These are phyloP conservation scores for Leccinum ochraceum DNA, from an alignment of 768 basidiomycete species.

Conservation along the genomic window DNA sequence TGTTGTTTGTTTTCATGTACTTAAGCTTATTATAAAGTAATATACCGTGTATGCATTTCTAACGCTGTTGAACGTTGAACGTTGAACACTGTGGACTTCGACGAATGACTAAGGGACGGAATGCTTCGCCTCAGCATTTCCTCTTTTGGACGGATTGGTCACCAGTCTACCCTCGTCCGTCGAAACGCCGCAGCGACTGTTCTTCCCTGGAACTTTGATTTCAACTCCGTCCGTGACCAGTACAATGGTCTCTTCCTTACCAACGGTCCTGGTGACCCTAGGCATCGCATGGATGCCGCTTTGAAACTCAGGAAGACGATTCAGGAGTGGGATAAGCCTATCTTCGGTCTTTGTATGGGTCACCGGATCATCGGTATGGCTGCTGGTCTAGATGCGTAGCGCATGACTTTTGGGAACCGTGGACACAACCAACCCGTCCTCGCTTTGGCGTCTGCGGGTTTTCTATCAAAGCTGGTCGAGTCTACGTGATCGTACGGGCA, in stretches of 20 bases:
- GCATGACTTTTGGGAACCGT: slow-evolving; percentile 99
- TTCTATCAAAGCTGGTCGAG: slow-evolving; percentile 94
- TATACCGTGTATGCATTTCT: not conserved
- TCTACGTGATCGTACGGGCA: no score
- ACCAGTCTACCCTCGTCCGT: no score
- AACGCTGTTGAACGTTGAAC: not conserved
- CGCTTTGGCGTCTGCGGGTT: slow-evolving; percentile 87
- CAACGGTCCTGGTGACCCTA: slow-evolving; percentile 92
- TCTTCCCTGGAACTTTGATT: slow-evolving; percentile 96
- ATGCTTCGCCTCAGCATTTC: no score
- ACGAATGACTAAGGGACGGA: no score
- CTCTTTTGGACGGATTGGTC: no score
- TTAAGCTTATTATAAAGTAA: not conserved
- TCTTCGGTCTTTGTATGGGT: slow-evolving; percentile 98
- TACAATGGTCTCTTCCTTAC: slow-evolving; percentile 95
- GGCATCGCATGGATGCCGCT: slow-evolving; percentile 83
- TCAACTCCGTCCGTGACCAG: slow-evolving; percentile 86
- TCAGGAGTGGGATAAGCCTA: slow-evolving; percentile 86
- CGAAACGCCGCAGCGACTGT: slow-evolving; percentile 70
- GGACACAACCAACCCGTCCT: slow-evolving; percentile 99
- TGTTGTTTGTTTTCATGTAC: not conserved
- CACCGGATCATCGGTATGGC: slow-evolving; percentile 94
- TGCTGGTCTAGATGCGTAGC: slow-evolving; percentile 92
- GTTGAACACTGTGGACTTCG: no score
- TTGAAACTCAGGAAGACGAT: slow-evolving; percentile 79